Base-by-base conservation (phyloP, 169 alveolate genomes). In the Babesia divergens region DNA sequence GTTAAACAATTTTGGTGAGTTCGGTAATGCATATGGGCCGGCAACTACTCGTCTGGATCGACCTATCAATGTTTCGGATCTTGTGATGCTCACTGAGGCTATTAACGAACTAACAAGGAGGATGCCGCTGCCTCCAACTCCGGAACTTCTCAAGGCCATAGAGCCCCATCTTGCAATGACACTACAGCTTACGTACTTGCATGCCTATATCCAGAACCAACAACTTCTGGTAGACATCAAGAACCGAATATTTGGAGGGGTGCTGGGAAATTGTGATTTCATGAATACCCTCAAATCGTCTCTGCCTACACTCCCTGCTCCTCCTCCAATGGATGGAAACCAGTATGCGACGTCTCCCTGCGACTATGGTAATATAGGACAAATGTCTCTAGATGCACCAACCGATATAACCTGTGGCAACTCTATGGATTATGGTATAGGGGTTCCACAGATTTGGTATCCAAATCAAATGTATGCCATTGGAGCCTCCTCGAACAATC, bases 121-220 rank as follows among this genome's bases (percentile, higher is more conserved):
- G 40, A 34, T 79, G 64, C 87, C 87, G 22, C 20, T 51, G 38
- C 87, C 82, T 14, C 87, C 87, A 24, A 49, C 77, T 2, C 67
- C 42, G 13, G 87, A 79, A 47, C 54, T 68, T 11, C 44, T 66
- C 7, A 53, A 31, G 31, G 49, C 82, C 49, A 31, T 79, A 14
- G 74, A 79, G 20, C 87, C 87, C 0, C 67, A 47, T 9, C 72
- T 79, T 26, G 77, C 87, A 11, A 69, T 55, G 55, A 79, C 50
- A 14, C 31, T 79, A 26, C 87, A 79, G 64, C 54, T 79, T 24
- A 60, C 83, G 7, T 79, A 79, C 42, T 38, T 79, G 49, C 53
- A 62, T 34, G 87, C 87, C 6, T 79, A 79, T 42, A 79, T 68
- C 3, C 82, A 79, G 60, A 79, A 79, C 37, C 87, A 79, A 52